phyloP scores from a whole-genome alignment of 805 yeast species.

The Metschnikowia shivogae region DNA sequence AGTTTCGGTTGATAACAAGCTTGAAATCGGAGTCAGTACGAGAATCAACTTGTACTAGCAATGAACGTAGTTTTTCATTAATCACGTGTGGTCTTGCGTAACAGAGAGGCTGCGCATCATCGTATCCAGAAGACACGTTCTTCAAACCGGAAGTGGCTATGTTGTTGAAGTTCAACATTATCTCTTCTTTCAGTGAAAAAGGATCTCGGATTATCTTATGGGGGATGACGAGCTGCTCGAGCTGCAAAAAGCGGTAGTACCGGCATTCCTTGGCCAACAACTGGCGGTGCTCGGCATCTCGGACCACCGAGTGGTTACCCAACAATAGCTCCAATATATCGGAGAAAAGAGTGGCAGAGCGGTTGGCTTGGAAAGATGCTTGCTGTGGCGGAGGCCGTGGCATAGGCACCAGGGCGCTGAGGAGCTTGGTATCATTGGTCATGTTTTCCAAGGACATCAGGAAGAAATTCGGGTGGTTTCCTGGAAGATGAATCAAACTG shows the following conservation, averaged over 20 bases:
- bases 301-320: conserved; percentile 49
- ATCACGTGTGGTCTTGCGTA: conserved; percentile 33
- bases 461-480: conserved; percentile 77
- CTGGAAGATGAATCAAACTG: conserved; percentile 49
- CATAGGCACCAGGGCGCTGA: conserved; percentile 40
- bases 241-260: conserved; percentile 69
- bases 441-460: conserved; percentile 55
- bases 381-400: conserved; percentile 77
- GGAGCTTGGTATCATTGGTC: conserved; percentile 41
- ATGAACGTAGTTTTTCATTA: conserved; percentile 29
- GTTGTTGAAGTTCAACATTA: conserved; percentile 48
- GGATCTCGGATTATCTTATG: conserved; percentile 51
- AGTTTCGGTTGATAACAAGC: conserved; percentile 28
- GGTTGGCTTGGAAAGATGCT: conserved; percentile 48
- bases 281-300: conserved; percentile 51
- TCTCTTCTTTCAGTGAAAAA: conserved; percentile 48
- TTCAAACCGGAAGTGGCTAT: conserved; percentile 36
- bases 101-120: conserved; percentile 21
- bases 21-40: conserved; percentile 26
- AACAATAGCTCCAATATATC: conserved; percentile 53
- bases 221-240: conserved; percentile 67
- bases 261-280: conserved; percentile 64
- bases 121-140: conserved; percentile 17
- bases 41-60: conserved; percentile 31
- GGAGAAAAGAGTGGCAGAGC: conserved; percentile 52